Conservation (phyloP, 768 basidiomycete genomes). For the Rossbeevera mucosa region DNA sequence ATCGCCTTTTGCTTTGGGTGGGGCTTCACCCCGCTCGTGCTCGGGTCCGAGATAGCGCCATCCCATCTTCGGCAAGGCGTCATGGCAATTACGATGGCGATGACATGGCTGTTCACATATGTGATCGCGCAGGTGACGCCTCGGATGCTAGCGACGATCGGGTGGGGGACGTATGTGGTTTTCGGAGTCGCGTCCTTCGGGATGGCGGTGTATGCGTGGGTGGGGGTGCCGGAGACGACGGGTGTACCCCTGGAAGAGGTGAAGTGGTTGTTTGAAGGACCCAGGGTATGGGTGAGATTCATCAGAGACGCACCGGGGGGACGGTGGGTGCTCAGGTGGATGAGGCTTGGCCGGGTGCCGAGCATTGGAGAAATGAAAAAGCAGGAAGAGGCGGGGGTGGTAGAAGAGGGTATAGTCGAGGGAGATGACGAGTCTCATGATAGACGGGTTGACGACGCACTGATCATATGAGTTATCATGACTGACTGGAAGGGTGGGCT, state of each 20-base stretch:
- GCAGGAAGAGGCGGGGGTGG: background rate
- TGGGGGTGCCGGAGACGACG: constrained; percentile 39
- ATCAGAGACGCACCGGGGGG: constrained; percentile 34
- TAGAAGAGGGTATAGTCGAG: background rate
- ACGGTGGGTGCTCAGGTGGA: constrained; percentile 18
- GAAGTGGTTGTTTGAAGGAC: constrained; percentile 31
- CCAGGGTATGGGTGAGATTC: constrained; percentile 20
- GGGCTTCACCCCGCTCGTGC: constrained; percentile 33
- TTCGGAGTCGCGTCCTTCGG: constrained; percentile 29
- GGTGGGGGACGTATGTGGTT: constrained; percentile 30
- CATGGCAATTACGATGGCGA: constrained; percentile 29
- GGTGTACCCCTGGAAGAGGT: constrained; percentile 38
- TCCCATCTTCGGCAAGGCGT: constrained; percentile 33
- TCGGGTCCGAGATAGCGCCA: constrained; percentile 34
- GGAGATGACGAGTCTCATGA: background rate
- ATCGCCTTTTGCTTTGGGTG: constrained; percentile 34
- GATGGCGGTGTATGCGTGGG: constrained; percentile 33
- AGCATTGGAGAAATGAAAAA: constrained; percentile 26
- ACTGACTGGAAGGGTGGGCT: background rate
- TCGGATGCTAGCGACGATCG: constrained; percentile 28
- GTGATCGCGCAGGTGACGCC: constrained; percentile 37
- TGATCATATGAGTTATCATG: constrained; percentile 2
- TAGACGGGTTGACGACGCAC: background rate
- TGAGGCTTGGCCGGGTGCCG: constrained; percentile 13
- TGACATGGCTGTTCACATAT: constrained; percentile 37